phyloP scores from a whole-genome alignment of 331 rosid genomes.

The Spiraea crenata region DNA sequence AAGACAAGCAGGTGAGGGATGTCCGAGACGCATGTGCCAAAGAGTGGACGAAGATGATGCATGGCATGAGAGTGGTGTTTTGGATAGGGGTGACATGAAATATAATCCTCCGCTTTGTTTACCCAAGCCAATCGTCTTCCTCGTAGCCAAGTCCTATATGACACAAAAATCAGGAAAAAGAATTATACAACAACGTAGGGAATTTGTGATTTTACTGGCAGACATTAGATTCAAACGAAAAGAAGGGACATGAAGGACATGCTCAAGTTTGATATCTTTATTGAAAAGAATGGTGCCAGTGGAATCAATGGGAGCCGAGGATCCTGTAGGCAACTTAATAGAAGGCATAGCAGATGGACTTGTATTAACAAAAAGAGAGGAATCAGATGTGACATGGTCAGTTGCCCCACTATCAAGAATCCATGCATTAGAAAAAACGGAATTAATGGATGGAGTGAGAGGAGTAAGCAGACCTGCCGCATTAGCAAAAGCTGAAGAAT shows the following conservation, averaged over 20 bases:
- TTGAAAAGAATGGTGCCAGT: neutral
- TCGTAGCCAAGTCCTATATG: neutral
- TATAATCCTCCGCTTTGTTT: neutral
- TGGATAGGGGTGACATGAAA: neutral
- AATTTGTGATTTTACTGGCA: neutral
- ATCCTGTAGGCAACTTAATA: neutral
- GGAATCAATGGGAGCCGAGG: neutral
- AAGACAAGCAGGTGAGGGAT: neutral
- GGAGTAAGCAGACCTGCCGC: neutral
- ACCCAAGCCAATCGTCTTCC: conserved; percentile 2
- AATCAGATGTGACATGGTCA: neutral
- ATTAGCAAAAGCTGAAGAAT: neutral
- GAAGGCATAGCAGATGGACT: neutral
- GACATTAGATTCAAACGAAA: conserved; percentile 7
- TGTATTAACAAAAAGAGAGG: neutral
- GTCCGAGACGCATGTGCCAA: neutral
- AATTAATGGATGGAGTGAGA: neutral
- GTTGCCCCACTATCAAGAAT: neutral
- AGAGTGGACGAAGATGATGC: neutral
- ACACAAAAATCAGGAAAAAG: neutral
- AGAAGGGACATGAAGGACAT: neutral
- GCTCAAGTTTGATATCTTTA: neutral
- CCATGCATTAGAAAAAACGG: neutral
- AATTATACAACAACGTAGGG: neutral
- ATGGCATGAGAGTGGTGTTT: neutral